Evolutionary conservation across 1,139 yeast genomes (phyloP).

Genomic region (Pichia sp.): DNA sequence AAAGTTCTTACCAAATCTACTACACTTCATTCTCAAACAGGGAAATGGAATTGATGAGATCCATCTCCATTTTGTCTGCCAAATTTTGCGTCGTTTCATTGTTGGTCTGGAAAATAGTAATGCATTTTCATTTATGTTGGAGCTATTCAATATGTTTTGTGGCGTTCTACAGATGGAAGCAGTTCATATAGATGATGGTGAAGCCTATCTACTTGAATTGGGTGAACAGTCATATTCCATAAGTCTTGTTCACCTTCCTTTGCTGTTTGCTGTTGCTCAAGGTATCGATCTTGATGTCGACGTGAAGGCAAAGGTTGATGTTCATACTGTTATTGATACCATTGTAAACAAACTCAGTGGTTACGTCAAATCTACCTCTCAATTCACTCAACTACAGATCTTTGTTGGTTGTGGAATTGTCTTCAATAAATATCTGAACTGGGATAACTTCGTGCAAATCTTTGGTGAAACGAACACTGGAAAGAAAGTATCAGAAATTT

Average conservation of each 20-base stretch:
- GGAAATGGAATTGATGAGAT: background rate
- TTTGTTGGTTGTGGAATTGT: conserved; percentile 8
- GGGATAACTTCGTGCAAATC: conserved; percentile 1
- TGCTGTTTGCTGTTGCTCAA: conserved; percentile 6
- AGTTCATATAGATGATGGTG: background rate
- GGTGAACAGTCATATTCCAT: too few species aligned
- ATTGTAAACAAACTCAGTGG: too few species aligned
- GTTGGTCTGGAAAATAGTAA: conserved; percentile 6
- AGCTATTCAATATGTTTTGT: conserved; percentile 4
- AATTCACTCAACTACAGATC: conserved; percentile 6
- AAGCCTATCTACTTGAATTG: background rate
- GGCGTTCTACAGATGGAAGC: background rate
- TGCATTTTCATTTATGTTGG: conserved; percentile 2
- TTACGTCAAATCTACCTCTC: too few species aligned
- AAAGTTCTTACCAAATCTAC: conserved; percentile 23
- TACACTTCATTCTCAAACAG: conserved; percentile 14
- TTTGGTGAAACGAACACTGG: background rate
- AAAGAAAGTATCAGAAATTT: conserved; percentile 4
- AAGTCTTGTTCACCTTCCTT: conserved; percentile 3
- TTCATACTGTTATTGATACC: too few species aligned
- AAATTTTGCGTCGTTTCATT: conserved; percentile 8
- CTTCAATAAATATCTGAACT: conserved; percentile 12
- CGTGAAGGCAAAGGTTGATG: background rate
- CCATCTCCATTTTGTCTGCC: conserved; percentile 5
- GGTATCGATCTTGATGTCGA: conserved; percentile 6